Base-by-base conservation (phyloP, 2,329 filamentous ascomycete genomes). In the Aspergillus tubingensis region DNA sequence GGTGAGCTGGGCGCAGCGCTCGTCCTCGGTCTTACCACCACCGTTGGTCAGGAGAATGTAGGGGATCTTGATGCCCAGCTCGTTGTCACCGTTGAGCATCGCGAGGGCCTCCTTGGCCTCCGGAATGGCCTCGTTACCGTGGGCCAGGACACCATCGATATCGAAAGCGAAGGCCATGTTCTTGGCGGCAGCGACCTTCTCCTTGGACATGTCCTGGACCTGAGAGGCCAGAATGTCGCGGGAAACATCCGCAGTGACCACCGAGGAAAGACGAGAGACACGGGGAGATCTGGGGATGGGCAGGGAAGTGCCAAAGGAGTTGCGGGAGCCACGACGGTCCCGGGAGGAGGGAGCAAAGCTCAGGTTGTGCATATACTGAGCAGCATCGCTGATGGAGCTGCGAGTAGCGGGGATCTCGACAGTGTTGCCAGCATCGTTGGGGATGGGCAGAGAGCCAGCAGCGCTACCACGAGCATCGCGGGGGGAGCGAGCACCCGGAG, bases 131-230 rank as follows among this genome's bases (percentile, higher is more conserved):
- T 88, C 82, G 76, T 89, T 88, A 70, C 88, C 88, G 76, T 91
- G 88, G 59, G 91, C 88, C 23, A 91, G 81, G 60, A 92, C 89
- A 80, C 89, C 89, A 69, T 92, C 86, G 57, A 81, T 80, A 63
- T 81, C 79, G 71, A 92, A 93, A 69, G 88, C 90, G 66, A 92
- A 92, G 6, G 88, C 88, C 88, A 92, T 91, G 79, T 91, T 88
- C 83, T 91, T 91, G 60, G 88, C 89, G 60, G 84, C 83, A 30
- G 78, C 78, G 15, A 90, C 88, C 79, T 89, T 90, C 67, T 88
- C 84, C 59, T 83, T 76, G 67, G 84, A 82, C 65, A 91, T 80
- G 64, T 88, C 85, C 77, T 92, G 89, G 19, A 91, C 81, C 76
- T 91, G 88, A 3, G 87, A 85, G 39, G 86, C 87, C 62, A 91